phyloP scores from a whole-genome alignment of 2,329 filamentous ascomycete genomes.

The Phyllosticta paracitricarpa region DNA sequence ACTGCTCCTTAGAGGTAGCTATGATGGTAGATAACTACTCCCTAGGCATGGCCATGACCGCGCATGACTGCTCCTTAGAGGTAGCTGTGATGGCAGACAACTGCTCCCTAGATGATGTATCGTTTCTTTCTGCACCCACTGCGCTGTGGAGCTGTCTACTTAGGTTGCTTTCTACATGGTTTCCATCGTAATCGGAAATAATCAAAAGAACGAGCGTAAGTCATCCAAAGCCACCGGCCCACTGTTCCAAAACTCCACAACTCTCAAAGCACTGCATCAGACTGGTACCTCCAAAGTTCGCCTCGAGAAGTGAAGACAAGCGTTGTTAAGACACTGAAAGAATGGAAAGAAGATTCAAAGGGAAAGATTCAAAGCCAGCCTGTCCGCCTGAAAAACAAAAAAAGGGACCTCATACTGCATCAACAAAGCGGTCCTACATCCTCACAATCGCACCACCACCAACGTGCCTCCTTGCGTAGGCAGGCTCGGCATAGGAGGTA shows the following conservation, averaged over 20 bases:
- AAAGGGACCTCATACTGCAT: background rate
- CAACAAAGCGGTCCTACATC: background rate
- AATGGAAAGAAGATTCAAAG: background rate
- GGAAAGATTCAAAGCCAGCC: background rate
- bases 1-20: too few relatives aligned
- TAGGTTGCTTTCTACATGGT: background rate
- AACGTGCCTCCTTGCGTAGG: constrained; percentile 3
- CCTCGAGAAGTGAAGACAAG: background rate
- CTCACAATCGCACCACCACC: constrained; percentile 1
- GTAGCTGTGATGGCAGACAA: background rate
- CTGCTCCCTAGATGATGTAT: constrained; percentile 20
- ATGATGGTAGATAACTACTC: too few relatives aligned
- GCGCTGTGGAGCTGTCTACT: too few relatives aligned
- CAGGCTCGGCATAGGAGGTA: background rate
- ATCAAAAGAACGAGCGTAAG: background rate
- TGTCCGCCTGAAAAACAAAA: background rate
- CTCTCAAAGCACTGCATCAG: background rate
- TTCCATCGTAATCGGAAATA: background rate
- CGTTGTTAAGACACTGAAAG: background rate
- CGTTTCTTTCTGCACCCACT: too few relatives aligned
- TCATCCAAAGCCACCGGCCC: background rate
- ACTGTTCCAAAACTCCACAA: background rate
- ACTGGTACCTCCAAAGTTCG: background rate
- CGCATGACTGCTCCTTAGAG: too few relatives aligned
- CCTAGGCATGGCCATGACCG: too few relatives aligned